These are phyloP conservation scores for Platismatia glauca DNA, from an alignment of 495 filamentous ascomycete species.

Conservation along the genomic window DNA sequence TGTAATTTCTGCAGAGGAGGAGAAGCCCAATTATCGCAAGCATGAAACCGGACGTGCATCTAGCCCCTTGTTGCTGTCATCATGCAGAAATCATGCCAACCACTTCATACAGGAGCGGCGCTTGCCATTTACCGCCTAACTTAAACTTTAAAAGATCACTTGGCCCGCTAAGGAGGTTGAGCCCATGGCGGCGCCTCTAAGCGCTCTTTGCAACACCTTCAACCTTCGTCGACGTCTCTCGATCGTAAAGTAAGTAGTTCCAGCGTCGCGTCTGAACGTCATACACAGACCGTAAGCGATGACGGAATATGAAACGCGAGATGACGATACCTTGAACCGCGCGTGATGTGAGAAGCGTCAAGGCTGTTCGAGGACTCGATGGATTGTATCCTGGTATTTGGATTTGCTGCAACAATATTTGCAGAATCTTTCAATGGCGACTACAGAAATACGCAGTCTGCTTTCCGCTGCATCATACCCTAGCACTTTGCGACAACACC, in stretches of 20 bases:
- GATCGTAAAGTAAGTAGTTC: neutral
- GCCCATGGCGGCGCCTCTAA: neutral
- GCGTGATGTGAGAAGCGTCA: neutral
- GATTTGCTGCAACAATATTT: neutral
- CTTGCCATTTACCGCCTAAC: slow-evolving; percentile 9
- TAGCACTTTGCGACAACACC: neutral
- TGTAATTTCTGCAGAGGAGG: neutral
- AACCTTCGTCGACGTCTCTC: neutral
- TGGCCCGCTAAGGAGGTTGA: neutral
- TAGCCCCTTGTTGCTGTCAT: slow-evolving; percentile 3
- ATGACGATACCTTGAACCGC: neutral
- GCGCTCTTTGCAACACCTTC: slow-evolving; percentile 1
- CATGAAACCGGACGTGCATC: neutral
- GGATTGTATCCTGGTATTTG: too few relatives aligned
- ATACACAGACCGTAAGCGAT: neutral
- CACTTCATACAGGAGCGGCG: slow-evolving; percentile 5
- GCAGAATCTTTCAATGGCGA: neutral
- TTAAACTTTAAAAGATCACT: neutral
- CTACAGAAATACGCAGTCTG: neutral
- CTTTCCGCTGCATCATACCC: neutral
- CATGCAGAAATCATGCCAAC: slow-evolving; percentile 11
- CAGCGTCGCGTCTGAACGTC: neutral
- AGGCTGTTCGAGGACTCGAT: neutral
- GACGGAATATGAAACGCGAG: neutral
- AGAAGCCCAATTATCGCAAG: neutral